Base-by-base conservation (phyloP, 2,329 filamentous ascomycete genomes). In the Colletotrichum ledebouriae region DNA sequence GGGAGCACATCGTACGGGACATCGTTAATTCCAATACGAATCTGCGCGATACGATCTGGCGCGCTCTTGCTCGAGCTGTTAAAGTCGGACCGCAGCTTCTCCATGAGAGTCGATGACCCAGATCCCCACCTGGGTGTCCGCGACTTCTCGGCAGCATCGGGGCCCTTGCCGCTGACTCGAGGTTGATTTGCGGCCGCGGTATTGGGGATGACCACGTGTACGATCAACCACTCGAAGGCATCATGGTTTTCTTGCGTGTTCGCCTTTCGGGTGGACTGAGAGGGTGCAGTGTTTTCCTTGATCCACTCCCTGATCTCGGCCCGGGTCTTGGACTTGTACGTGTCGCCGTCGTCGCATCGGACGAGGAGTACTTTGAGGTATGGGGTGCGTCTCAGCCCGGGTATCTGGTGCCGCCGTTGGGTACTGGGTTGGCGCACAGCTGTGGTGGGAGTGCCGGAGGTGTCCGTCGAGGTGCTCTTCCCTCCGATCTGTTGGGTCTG, bases 331-430 rank as follows among this genome's bases (percentile, higher is more conserved):
- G 88, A 84, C 79, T 97, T 98, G 85, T 99, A 99, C 9, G 89
- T 89, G 55, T 99, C 97, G 75, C 94, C 97, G 77, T 99, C 96
- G 81, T 98, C 96, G 80, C 96, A 98, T 75, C 94, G 89, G 60
- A 99, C 86, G 2, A 99, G 83, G 65, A 94, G 91, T 6, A 99
- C 83, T 78, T 97, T 98, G 68, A 99, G 85, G 78, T 99, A 99
- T 0, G 97, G 94, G 0, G 95, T 98, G 70, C 93, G 92, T 44
- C 95, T 91, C 63, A 99, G 82, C 3, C 96, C 97, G 1, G 96
- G 96, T 61, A 99, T 98, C 77, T 99, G 96, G 77, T 99, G 96
- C 57, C 96, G 87, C 55, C 95, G 88, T 71, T 88, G 86, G 71
- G 86, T 86, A 39, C 82, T 71, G 0, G 73, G 81, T 67, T 77